Percentiles rank a stretch among this genome's conserved stretches.
These are phyloP conservation scores for Chloranthus sessilifolius DNA, from an alignment of 164 flowering plant species.

Conservation along the genomic window DNA sequence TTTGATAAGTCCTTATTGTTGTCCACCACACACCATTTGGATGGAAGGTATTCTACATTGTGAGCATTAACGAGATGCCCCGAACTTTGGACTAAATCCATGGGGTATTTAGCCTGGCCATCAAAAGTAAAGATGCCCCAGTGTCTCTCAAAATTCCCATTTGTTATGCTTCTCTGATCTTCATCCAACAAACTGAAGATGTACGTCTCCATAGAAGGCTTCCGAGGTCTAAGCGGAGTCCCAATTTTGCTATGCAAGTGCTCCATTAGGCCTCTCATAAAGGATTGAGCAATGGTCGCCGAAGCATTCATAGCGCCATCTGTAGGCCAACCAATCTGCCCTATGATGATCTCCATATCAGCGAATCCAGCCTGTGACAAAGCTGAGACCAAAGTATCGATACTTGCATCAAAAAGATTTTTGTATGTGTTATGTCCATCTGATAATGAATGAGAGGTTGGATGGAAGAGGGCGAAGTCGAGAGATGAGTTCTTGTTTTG, in stretches of 20 bases:
- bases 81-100: conserved; percentile 49
- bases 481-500: conserved; percentile 64
- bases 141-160: conserved; percentile 72
- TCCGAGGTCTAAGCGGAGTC: conserved; percentile 59
- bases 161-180: conserved; percentile 48
- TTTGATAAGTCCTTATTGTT: conserved; percentile 61
- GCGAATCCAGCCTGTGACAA: conserved; percentile 55
- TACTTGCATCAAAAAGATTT: conserved; percentile 60
- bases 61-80: conserved; percentile 54
- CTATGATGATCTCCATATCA: conserved; percentile 51
- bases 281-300: conserved; percentile 48
- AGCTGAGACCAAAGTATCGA: conserved; percentile 60
- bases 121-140: conserved; percentile 94
- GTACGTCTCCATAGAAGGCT: conserved; percentile 51
- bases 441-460: conserved; percentile 40
- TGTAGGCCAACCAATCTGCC: conserved; percentile 91
- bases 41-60: conserved; percentile 59
- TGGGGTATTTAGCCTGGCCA: conserved; percentile 80
- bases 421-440: conserved; percentile 55
- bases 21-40: conserved; percentile 89
- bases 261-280: conserved; percentile 56
- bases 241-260: conserved; percentile 59
- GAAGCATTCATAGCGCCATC: conserved; percentile 79
- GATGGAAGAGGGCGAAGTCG: conserved; percentile 54
- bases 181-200: conserved; percentile 72